Conservation (phyloP, 2,329 filamentous ascomycete genomes). For the Ceratocystis harringtonii region DNA sequence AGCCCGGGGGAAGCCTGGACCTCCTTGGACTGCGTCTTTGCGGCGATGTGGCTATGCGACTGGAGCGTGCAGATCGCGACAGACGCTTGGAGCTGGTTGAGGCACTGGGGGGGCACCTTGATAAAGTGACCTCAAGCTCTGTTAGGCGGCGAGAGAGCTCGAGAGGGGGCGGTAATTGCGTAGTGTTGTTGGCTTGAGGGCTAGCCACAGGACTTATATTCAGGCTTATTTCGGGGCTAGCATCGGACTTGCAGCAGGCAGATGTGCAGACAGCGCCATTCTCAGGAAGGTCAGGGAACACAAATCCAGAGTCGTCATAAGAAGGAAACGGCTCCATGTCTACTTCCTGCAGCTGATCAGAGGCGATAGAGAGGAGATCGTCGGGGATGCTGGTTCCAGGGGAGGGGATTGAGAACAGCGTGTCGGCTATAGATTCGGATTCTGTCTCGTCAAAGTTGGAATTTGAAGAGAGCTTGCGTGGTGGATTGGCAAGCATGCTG, state of each 20-base stretch:
- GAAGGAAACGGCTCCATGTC: constrained; percentile 13
- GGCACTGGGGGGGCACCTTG: neutral
- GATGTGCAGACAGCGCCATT: neutral
- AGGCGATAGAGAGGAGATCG: neutral
- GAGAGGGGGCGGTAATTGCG: neutral
- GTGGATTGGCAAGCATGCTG: neutral
- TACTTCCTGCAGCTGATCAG: neutral
- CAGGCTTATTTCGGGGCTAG: neutral
- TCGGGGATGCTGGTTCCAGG: constrained; percentile 1
- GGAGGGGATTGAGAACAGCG: neutral
- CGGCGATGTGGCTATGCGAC: neutral
- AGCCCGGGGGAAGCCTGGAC: neutral
- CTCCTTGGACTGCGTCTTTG: neutral
- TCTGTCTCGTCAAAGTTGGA: constrained; percentile 6
- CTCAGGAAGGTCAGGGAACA: constrained; percentile 2
- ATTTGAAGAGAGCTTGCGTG: neutral
- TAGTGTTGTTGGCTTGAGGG: neutral
- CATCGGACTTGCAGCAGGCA: neutral
- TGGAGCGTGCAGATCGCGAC: neutral
- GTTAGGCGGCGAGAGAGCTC: neutral
- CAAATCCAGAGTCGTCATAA: constrained; percentile 14
- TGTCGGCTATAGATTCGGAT: neutral
- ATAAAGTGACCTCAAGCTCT: neutral
- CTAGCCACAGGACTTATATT: neutral
- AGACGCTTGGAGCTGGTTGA: neutral